These are phyloP conservation scores for Rhizophora apiculata DNA, from an alignment of 345 rosid species.

Conservation along the genomic window DNA sequence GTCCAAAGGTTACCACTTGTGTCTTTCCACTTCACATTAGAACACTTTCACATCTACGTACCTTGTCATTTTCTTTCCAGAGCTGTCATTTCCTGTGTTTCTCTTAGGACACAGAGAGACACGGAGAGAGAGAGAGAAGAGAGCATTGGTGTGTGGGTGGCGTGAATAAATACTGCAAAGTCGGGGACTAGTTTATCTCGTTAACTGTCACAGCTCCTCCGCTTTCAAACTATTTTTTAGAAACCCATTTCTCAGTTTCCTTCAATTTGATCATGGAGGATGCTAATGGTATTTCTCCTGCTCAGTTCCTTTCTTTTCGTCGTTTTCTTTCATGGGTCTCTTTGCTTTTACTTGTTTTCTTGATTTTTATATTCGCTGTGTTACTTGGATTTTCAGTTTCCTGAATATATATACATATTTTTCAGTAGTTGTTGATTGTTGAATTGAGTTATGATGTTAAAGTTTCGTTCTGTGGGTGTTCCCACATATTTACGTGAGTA, in stretches of 20 bases:
- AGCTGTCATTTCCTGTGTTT: not conserved
- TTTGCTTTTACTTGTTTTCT: not conserved
- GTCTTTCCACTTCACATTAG: too few relatives aligned
- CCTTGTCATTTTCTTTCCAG: not conserved
- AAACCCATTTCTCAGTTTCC: not conserved
- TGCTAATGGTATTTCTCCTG: not conserved
- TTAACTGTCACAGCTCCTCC: not conserved
- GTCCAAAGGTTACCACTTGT: not conserved
- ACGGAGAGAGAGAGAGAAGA: too few relatives aligned
- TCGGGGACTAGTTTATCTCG: conserved; percentile 13
- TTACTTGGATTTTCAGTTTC: not conserved
- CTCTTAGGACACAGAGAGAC: not conserved
- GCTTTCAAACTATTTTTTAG: not conserved
- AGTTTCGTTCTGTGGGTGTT: too few relatives aligned
- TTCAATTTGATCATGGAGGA: conserved; percentile 16
- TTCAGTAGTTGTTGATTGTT: not conserved
- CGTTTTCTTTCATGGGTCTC: not conserved
- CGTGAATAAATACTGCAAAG: not conserved
- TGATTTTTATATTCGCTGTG: not conserved
- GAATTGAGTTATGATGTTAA: not conserved
- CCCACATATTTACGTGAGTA: too few relatives aligned
- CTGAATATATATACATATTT: not conserved
- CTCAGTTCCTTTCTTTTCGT: not conserved
- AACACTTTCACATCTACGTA: not conserved
- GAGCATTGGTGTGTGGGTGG: not conserved